Evolutionary conservation across 306 rosid species (phyloP).

Genomic region (Luffa acutangula): DNA sequence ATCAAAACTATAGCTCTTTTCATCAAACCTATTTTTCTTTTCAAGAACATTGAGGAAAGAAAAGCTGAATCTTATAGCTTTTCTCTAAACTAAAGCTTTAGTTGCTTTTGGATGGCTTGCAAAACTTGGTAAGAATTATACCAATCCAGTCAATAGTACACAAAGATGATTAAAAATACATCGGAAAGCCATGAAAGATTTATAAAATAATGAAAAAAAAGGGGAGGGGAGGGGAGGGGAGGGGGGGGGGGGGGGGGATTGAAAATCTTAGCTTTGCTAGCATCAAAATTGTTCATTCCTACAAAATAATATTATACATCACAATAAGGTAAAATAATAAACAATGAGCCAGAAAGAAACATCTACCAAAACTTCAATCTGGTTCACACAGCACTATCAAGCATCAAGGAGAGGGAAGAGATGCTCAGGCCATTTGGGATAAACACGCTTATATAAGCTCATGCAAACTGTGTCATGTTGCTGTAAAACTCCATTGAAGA

Average conservation of each 20-base stretch:
- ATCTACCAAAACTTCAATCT: slow-evolving; percentile 1
- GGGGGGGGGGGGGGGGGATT: background rate
- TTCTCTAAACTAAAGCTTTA: background rate
- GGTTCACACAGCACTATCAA: slow-evolving; percentile 20
- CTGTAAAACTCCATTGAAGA: slow-evolving; percentile 68
- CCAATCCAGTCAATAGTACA: background rate
- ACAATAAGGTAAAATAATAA: background rate
- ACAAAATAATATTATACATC: background rate
- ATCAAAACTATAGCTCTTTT: too few relatives aligned
- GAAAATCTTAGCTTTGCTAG: background rate
- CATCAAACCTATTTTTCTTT: too few relatives aligned
- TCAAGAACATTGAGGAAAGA: too few relatives aligned
- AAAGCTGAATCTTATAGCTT: background rate
- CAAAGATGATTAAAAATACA: background rate
- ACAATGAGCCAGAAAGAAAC: background rate
- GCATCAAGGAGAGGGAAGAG: slow-evolving; percentile 39
- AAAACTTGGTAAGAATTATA: background rate
- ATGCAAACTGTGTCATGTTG: slow-evolving; percentile 81
- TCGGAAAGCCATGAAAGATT: background rate
- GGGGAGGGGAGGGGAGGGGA: too few relatives aligned
- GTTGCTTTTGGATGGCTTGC: background rate
- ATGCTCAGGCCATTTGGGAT: slow-evolving; percentile 72
- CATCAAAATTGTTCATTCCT: background rate
- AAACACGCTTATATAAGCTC: slow-evolving; percentile 79
- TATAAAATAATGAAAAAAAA: background rate